Percentiles rank a stretch among this genome's conserved stretches.
phyloP scores from a whole-genome alignment of 805 yeast species.

The Kluyveromyces lactis region DNA sequence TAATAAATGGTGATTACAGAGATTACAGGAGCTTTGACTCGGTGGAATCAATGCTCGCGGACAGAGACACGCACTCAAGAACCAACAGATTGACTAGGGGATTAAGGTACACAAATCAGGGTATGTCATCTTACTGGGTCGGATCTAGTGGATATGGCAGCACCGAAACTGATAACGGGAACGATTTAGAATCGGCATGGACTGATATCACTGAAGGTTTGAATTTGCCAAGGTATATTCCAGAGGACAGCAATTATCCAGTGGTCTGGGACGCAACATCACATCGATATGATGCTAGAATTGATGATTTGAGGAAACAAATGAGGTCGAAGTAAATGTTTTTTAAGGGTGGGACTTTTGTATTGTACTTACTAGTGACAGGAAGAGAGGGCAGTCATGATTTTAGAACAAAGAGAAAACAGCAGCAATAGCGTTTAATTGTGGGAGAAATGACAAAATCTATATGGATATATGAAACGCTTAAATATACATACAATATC shows the following conservation, averaged over 20 bases:
- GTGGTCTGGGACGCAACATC: constrained; percentile 24
- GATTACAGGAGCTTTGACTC: constrained; percentile 81
- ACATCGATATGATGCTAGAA: constrained; percentile 19
- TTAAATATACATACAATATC: too few species aligned
- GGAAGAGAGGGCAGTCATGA: too few species aligned
- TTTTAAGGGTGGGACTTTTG: too few species aligned
- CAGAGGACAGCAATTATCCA: constrained; percentile 28
- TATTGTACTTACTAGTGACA: too few species aligned
- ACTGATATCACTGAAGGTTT: constrained; percentile 14
- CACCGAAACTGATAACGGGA: neutral
- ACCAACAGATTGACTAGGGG: constrained; percentile 76
- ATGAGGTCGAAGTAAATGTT: neutral
- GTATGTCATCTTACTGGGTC: constrained; percentile 79
- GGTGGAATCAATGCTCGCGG: constrained; percentile 59
- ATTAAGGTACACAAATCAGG: constrained; percentile 68
- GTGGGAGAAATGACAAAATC: too few species aligned
- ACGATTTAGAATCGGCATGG: constrained; percentile 18
- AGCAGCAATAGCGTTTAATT: too few species aligned
- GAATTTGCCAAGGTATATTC: constrained; percentile 14
- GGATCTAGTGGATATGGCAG: constrained; percentile 6
- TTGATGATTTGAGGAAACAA: constrained; percentile 15
- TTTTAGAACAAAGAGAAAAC: too few species aligned
- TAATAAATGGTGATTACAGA: constrained; percentile 64
- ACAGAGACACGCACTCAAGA: constrained; percentile 55
- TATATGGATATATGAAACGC: too few species aligned